Conservation (phyloP, 495 filamentous ascomycete genomes). For the Penicillium cataractarum region DNA sequence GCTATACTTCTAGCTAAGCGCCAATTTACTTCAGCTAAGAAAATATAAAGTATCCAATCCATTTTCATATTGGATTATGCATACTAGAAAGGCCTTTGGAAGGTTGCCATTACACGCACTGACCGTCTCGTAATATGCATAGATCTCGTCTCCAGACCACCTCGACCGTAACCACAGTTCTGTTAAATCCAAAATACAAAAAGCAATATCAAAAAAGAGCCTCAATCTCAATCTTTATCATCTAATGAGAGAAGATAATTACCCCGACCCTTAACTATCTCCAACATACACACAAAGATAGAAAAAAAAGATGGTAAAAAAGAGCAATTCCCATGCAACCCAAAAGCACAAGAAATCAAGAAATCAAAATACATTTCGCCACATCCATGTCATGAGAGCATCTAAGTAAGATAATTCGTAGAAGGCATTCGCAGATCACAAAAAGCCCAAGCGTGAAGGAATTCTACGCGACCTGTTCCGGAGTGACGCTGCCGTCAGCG, state of each 20-base stretch:
- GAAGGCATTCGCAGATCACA: conserved; percentile 1
- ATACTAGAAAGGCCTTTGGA: no score
- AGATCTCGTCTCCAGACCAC: no score
- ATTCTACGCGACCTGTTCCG: conserved; percentile 11
- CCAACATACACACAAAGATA: not conserved
- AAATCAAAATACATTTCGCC: conserved; percentile 36
- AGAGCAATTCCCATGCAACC: conserved; percentile 17
- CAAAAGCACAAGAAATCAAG: conserved; percentile 11
- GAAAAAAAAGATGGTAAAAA: not conserved
- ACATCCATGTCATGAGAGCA: conserved; percentile 34
- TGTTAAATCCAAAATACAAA: not conserved
- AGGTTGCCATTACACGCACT: no score
- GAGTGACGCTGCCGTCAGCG: conserved; percentile 16
- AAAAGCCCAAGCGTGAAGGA: not conserved
- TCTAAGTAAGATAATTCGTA: conserved; percentile 27
- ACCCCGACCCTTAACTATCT: not conserved
- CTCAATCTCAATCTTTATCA: not conserved
- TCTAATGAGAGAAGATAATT: conserved; percentile 9
- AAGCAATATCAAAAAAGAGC: not conserved
- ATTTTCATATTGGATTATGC: no score
- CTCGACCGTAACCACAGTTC: not conserved
- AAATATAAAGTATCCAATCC: no score
- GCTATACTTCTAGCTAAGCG: no score
- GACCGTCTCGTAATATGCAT: no score
- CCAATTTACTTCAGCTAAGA: no score